These are phyloP conservation scores for Eucalyptus sp. DNA, from an alignment of 345 rosid species.

Conservation along the genomic window DNA sequence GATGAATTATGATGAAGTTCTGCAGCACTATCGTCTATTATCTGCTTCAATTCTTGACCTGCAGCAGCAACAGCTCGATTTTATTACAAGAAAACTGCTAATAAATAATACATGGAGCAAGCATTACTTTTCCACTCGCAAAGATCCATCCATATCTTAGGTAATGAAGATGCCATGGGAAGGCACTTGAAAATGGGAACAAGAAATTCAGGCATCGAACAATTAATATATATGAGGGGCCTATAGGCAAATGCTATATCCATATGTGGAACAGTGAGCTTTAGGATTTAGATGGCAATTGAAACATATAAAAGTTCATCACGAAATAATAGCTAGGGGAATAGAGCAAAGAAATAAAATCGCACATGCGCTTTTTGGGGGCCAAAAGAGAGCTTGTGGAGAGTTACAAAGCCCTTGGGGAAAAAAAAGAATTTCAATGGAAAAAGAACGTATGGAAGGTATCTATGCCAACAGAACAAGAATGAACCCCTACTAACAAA, in stretches of 20 bases:
- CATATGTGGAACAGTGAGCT: background rate
- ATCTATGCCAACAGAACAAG: background rate
- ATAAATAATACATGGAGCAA: background rate
- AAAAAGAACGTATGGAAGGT: background rate
- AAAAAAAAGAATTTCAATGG: background rate
- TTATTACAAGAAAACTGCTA: background rate
- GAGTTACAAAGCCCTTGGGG: background rate
- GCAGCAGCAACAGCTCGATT: background rate
- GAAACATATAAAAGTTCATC: background rate
- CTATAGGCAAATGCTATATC: background rate
- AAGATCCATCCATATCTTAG: background rate
- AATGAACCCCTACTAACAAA: background rate
- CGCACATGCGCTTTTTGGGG: background rate
- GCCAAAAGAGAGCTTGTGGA: background rate
- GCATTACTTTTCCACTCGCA: background rate
- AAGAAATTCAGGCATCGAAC: background rate
- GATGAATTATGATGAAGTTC: slow-evolving; percentile 64
- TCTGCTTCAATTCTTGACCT: slow-evolving; percentile 60
- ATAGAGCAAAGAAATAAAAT: background rate
- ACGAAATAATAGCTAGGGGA: background rate
- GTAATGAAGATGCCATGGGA: background rate
- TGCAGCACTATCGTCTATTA: slow-evolving; percentile 49
- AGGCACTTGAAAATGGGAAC: background rate
- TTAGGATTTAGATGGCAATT: background rate
- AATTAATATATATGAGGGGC: background rate